Evolutionary conservation across 306 rosid genomes (phyloP), one percentile per base, ranked within the genome.

Genomic region (Styphnolobium japonicum): DNA sequence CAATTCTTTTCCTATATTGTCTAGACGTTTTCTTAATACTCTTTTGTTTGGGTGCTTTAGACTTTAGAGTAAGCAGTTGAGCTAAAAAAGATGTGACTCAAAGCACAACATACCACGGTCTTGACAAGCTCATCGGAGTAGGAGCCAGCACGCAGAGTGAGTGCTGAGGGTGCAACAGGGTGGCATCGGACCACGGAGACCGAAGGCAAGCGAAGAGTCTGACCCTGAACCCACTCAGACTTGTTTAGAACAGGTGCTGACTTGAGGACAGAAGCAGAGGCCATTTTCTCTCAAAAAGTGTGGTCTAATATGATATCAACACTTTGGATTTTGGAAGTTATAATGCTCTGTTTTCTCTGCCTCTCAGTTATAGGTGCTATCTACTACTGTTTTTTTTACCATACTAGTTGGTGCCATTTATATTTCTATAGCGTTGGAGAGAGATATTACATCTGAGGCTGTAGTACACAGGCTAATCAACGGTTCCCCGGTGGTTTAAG

Each of bases 141-240:
- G 45, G 91, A 84, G 46, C 87, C 49, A 16, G 90, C 92, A 5
- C 94, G 87, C 31, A 90, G 66, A 15, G 83, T 80, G 69, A 90
- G 88, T 12, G 87, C 52, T 3, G 93, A 79, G 67, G 1, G 67
- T 53, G 71, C 14, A 56, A 56, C 34, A 4, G 91, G 90, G 81
- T 61, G 87, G 90, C 85, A 87, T 10, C 87, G 75, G 57, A 84
- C 86, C 0, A 70, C 67, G 0, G 90, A 85, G 81, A 76, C 87
- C 0, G 90, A 82, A 19, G 90, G 80, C 43, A 80, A 88, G 62
- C 94, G 87, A 72, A 90, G 89, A 27, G 85, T 55, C 69, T 86
- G 87, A 67, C 92, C 92, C 75, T 90, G 88, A 45, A 90, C 84
- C 92, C 92, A 90, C 75, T 90, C 94, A 63, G 87, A 82, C 82